These are phyloP conservation scores for Aureobasidium pullulans DNA, from an alignment of 2,329 filamentous ascomycete species.

Conservation along the genomic window DNA sequence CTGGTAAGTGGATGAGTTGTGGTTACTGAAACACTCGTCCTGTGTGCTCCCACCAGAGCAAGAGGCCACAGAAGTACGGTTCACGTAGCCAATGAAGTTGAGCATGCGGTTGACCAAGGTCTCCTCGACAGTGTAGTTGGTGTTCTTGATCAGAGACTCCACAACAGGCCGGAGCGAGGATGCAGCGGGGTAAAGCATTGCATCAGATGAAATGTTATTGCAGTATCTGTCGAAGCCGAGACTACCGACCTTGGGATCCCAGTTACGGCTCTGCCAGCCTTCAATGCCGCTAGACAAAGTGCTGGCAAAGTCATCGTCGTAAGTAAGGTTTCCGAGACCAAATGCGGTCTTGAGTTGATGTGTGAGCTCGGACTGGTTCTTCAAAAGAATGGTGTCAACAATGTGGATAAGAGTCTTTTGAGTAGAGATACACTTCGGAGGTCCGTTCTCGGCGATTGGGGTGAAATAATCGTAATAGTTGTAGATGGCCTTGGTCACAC, in stretches of 20 bases:
- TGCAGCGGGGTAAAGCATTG: slow-evolving; percentile 37
- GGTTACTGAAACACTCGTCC: slow-evolving; percentile 45
- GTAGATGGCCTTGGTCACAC: slow-evolving; percentile 67
- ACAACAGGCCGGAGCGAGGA: slow-evolving; percentile 33
- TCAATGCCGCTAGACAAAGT: slow-evolving; percentile 16
- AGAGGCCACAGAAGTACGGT: slow-evolving; percentile 33
- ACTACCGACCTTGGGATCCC: slow-evolving; percentile 50
- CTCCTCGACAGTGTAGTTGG: slow-evolving; percentile 38
- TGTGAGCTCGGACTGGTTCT: slow-evolving; percentile 35
- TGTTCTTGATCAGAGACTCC: slow-evolving; percentile 38
- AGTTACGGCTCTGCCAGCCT: slow-evolving; percentile 50
- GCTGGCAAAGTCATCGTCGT: slow-evolving; percentile 11
- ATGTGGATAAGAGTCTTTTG: slow-evolving; percentile 56
- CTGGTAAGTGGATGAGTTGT: slow-evolving; percentile 42
- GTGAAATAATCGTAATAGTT: slow-evolving; percentile 66
- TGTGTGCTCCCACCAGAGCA: slow-evolving; percentile 36
- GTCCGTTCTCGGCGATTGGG: slow-evolving; percentile 49
- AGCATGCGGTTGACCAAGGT: slow-evolving; percentile 45
- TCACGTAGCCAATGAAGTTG: slow-evolving; percentile 52
- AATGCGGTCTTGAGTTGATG: slow-evolving; percentile 47
- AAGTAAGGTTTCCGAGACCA: slow-evolving; percentile 41
- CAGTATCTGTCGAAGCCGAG: slow-evolving; percentile 48
- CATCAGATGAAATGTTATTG: slow-evolving; percentile 44
- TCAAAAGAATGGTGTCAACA: slow-evolving; percentile 51
- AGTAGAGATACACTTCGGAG: slow-evolving; percentile 55